These are phyloP conservation scores for Gymnopilus dilepis DNA, from an alignment of 768 basidiomycete species.

Conservation along the genomic window DNA sequence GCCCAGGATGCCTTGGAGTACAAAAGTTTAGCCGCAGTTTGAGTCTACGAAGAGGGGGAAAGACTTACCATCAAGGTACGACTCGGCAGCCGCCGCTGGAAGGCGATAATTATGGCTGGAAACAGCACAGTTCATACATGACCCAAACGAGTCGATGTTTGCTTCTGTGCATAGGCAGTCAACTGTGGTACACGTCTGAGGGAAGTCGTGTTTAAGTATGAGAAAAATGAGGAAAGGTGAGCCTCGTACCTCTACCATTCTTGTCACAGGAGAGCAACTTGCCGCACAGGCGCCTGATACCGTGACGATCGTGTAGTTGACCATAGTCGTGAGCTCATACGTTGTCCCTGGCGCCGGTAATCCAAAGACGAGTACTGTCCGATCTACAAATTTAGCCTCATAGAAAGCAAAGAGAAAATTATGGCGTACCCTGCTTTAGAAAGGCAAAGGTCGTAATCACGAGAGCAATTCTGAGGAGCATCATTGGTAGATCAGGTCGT, in stretches of 20 bases:
- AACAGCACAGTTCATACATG: constrained; percentile 11
- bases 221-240: neutral
- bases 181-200: neutral
- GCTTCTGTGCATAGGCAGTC: constrained; percentile 4
- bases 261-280: neutral
- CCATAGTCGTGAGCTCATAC: neutral
- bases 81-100: neutral
- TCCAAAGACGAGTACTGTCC: neutral
- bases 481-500: neutral
- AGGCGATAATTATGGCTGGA: neutral
- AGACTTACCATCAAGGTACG: neutral
- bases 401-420: neutral
- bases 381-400: neutral
- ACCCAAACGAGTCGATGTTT: neutral
- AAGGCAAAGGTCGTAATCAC: neutral
- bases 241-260: neutral
- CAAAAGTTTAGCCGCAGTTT: too few relatives aligned
- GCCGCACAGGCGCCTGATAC: neutral
- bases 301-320: constrained; percentile 1
- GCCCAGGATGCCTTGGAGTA: neutral
- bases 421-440: neutral
- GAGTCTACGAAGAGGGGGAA: neutral
- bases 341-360: neutral
- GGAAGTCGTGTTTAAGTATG: neutral
- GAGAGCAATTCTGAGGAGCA: neutral